Evolutionary conservation across 306 rosid genomes (phyloP), one percentile per base, ranked within the genome.

Genomic region (Sphenostylis stenocarpa): DNA sequence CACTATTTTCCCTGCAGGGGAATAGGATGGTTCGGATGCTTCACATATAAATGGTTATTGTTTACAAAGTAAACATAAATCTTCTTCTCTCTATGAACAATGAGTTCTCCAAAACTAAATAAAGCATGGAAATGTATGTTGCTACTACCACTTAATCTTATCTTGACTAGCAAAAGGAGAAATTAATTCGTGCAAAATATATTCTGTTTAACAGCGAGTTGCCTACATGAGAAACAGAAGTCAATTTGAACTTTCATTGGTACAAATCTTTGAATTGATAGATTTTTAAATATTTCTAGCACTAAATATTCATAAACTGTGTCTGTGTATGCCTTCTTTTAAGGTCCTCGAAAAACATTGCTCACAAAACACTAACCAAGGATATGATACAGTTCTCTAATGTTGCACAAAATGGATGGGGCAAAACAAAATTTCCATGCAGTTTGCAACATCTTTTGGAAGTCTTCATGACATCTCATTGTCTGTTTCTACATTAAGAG

Each of bases 401-500:
- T 79, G 45, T 79, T 41, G 55, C 63, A n/a, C 36, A 62, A 79
- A 79, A 8, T 36, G 48, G 21, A 51, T 19, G 58, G 43, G 39
- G 0, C 60, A 49, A 53, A 36, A 36, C 74, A 52, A 65, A 41
- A 73, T 43, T 43, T 73, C 10, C 61, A 53, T 65, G 52, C 49
- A 39, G 49, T 44, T 41, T 41, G 49, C 45, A 10, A 34, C 49
- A 38, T 19, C 31, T 64, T 64, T 20, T 17, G 49, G 49, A 36
- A 38, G 69, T 17, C 48, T 36, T 24, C 44, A 16, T 63, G 48
- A 19, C 24, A 34, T 62, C 45, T 62, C 68, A 17, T 7, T 62
- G 68, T 15, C 15, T 33, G 45, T 17, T 62, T n/a, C 20, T 34
- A 33, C 43, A 63, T 17, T 47, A 34, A 10, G 47, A 63, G 28